Conservation (phyloP, 257 asterid species). For the Rhazya stricta region DNA sequence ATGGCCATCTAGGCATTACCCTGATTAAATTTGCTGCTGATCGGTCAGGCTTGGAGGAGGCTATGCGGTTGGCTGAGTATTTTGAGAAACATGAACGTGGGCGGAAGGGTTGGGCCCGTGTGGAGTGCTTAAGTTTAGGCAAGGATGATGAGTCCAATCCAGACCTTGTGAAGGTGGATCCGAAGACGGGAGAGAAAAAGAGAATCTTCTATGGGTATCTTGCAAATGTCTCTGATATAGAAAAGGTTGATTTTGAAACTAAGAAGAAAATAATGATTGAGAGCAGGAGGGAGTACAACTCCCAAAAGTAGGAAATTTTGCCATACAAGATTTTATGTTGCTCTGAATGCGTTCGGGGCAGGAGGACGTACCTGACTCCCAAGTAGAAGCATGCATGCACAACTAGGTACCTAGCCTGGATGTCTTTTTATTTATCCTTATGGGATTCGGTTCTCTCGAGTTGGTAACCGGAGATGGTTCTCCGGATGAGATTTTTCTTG, state of each 20-base stretch:
- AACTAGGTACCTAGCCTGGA: no score
- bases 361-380: constrained; percentile 34
- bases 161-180: constrained; percentile 57
- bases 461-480: no score
- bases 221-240: constrained; percentile 71
- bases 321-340: background rate
- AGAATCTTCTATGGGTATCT: constrained; percentile 74
- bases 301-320: constrained; percentile 24
- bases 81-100: constrained; percentile 64
- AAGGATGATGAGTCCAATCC: constrained; percentile 79
- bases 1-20: constrained; percentile 79
- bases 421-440: no score
- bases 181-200: constrained; percentile 51
- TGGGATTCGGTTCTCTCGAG: no score
- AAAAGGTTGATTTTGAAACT: constrained; percentile 70
- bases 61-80: constrained; percentile 54
- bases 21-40: constrained; percentile 59
- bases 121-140: constrained; percentile 38
- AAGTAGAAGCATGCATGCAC: constrained; percentile 12
- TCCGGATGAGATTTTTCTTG: no score
- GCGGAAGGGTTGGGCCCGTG: constrained; percentile 64
- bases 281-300: constrained; percentile 47
- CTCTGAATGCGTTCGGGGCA: constrained; percentile 12
- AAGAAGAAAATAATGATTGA: constrained; percentile 65
- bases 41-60: constrained; percentile 70